Percentiles rank a stretch among this genome's conserved stretches.
Conservation (phyloP, 495 filamentous ascomycete species). For the Daldinia childiae region DNA sequence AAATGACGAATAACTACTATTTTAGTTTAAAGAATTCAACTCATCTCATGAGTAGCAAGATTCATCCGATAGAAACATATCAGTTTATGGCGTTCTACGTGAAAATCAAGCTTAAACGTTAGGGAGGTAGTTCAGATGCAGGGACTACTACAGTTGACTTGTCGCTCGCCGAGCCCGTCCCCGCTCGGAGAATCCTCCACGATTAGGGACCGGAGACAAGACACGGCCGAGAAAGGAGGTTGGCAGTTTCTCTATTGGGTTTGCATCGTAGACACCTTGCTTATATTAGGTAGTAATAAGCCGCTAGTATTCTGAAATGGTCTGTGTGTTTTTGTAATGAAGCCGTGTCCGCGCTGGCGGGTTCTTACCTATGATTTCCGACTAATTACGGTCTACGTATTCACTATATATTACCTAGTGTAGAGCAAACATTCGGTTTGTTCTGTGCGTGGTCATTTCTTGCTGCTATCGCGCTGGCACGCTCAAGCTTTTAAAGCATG, state of each 20-base stretch:
- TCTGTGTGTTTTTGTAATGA: slow-evolving; percentile 30
- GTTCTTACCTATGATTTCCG: slow-evolving; percentile 22
- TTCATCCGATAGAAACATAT: not conserved
- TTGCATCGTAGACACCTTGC: slow-evolving; percentile 28
- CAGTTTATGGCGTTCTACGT: not conserved
- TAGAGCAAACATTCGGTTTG: not conserved
- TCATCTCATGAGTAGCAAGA: not conserved
- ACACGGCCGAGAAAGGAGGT: slow-evolving; percentile 41
- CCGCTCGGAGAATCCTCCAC: slow-evolving; percentile 38
- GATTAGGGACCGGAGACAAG: slow-evolving; percentile 19
- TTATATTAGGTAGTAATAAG: slow-evolving; percentile 40
- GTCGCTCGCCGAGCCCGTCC: slow-evolving; percentile 33
- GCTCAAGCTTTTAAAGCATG: slow-evolving; percentile 9
- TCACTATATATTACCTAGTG: not conserved
- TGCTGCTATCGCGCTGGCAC: not conserved
- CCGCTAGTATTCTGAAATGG: slow-evolving; percentile 24
- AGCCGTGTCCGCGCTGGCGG: slow-evolving; percentile 31
- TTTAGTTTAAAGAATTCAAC: not conserved
- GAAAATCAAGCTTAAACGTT: slow-evolving; percentile 4
- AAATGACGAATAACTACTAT: not conserved
- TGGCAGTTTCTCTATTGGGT: slow-evolving; percentile 34
- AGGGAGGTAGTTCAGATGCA: not conserved
- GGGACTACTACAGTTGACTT: slow-evolving; percentile 15
- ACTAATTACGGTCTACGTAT: slow-evolving; percentile 14
- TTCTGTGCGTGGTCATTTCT: not conserved